These are phyloP conservation scores for Scedosporium minutisporum DNA, from an alignment of 2,329 filamentous ascomycete genomes.

Conservation along the genomic window DNA sequence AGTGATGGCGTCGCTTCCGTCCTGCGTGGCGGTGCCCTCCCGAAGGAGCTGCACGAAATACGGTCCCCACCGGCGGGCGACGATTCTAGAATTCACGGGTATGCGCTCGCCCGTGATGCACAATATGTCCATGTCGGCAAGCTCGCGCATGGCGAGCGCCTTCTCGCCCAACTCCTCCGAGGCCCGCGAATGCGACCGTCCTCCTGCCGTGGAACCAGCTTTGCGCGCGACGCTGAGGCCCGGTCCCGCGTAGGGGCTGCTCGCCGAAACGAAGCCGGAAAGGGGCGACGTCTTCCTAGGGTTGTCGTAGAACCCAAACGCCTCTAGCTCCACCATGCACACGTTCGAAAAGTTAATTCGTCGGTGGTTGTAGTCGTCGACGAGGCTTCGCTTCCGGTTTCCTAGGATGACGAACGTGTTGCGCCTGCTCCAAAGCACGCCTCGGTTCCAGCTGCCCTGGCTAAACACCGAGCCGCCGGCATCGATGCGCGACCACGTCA, in stretches of 20 bases:
- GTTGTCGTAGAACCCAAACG: slow-evolving; percentile 95
- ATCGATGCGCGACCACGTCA: slow-evolving; percentile 94
- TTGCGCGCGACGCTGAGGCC: slow-evolving; percentile 49
- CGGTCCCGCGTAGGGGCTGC: slow-evolving; percentile 53
- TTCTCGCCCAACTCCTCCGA: slow-evolving; percentile 80
- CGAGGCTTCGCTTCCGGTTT: slow-evolving; percentile 83
- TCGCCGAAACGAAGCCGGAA: slow-evolving; percentile 77
- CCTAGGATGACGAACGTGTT: slow-evolving; percentile 95
- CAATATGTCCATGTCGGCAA: slow-evolving; percentile 94
- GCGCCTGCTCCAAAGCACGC: slow-evolving; percentile 82
- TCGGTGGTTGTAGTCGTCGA: slow-evolving; percentile 96
- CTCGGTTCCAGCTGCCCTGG: slow-evolving; percentile 95
- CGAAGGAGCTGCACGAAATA: slow-evolving; percentile 89
- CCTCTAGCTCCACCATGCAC: slow-evolving; percentile 93
- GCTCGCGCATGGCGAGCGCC: slow-evolving; percentile 68
- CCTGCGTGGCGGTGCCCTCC: slow-evolving; percentile 64
- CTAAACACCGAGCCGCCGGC: slow-evolving; percentile 90
- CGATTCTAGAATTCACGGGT: slow-evolving; percentile 82
- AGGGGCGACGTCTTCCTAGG: slow-evolving; percentile 69
- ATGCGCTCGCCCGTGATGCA: slow-evolving; percentile 86
- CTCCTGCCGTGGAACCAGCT: slow-evolving; percentile 59
- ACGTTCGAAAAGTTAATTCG: slow-evolving; percentile 96
- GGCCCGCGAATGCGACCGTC: slow-evolving; percentile 63
- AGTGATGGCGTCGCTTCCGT: slow-evolving; percentile 66
- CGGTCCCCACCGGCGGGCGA: slow-evolving; percentile 83